Conservation (phyloP, 1,139 yeast genomes). For the Pichia sp. region DNA sequence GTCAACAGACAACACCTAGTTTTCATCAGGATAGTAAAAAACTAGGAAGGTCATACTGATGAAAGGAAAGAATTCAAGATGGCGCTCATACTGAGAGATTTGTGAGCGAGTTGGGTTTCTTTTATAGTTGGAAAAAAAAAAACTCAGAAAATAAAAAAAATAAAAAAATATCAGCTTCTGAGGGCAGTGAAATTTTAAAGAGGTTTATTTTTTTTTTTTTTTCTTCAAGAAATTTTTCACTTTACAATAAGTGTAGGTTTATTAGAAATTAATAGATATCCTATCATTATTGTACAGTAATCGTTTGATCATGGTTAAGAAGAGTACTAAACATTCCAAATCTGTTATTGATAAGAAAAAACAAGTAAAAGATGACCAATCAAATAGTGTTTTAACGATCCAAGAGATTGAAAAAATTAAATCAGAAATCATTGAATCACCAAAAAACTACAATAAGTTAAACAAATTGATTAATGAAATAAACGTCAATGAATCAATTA, state of each 20-base stretch:
- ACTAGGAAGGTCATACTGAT: conserved; percentile 31
- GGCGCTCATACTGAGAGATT: neutral
- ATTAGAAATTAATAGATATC: too few species aligned
- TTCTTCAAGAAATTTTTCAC: neutral
- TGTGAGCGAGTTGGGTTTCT: neutral
- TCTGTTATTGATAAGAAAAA: neutral
- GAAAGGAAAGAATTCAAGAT: conserved; percentile 17
- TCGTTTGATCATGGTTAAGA: neutral
- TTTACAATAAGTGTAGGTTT: neutral
- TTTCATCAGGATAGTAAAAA: conserved; percentile 49
- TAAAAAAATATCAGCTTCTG: too few species aligned
- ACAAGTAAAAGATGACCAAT: neutral
- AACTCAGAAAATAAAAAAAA: neutral
- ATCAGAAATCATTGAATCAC: conserved; percentile 33
- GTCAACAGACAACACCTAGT: conserved; percentile 38
- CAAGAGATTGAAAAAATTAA: conserved; percentile 33
- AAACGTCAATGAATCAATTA: conserved; percentile 22
- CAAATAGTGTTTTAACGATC: conserved; percentile 12
- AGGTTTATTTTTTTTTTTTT: conserved; percentile 4
- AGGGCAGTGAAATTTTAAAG: conserved; percentile 2
- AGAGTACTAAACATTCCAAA: neutral
- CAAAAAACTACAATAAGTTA: conserved; percentile 47
- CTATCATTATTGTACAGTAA: too few species aligned
- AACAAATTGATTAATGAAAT: conserved; percentile 25
- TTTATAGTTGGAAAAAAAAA: neutral